Base-by-base conservation (phyloP, 2,329 filamentous ascomycete species). In the Calonectria hongkongensis region DNA sequence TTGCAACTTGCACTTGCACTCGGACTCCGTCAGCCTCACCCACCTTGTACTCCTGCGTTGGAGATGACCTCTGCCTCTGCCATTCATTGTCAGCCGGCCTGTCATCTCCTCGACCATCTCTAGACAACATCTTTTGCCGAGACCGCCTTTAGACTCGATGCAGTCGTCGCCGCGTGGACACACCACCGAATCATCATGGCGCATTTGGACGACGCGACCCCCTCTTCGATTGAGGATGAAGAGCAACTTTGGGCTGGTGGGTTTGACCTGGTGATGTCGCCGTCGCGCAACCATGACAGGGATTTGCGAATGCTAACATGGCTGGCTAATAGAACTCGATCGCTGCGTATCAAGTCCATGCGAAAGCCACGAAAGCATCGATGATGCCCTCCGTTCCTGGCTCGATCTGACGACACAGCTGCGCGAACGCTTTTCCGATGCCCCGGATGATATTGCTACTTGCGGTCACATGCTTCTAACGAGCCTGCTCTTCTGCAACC, bases 161-260 rank as follows among this genome's bases (percentile, higher is more conserved):
- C 82, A 72, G 82, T 81, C 80, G 78, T 75, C 70, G 80, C 76
- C 74, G 76, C 70, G 71, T 69, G 74, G 74, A 66, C 74, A 75
- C 71, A 71, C 70, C 75, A 79, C 77, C 75, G 78, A 80, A 78
- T 13, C 81, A 87, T 79, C 80, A 90, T 90, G 89, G 86, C 87
- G 79, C 86, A 94, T 86, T 90, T 91, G 85, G 93, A 95, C 72
- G 81, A 80, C 71, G 72, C 90, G 81, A 89, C 89, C 79, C 90
- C 91, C 84, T 89, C 88, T 82, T 43, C 66, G 21, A 89, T 94
- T 84, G 93, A 96, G 85, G 93, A 92, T 84, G 94, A 95, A 86
- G 91, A 95, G 84, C 93, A 96, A 85, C 95, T 98, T 87, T 98
- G 95, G 96, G 89, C 92, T 85, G 94, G 96, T 98, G 78, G 77